Evolutionary conservation across 129 eudicot species (phyloP).

Genomic region (Arctium lappa): DNA sequence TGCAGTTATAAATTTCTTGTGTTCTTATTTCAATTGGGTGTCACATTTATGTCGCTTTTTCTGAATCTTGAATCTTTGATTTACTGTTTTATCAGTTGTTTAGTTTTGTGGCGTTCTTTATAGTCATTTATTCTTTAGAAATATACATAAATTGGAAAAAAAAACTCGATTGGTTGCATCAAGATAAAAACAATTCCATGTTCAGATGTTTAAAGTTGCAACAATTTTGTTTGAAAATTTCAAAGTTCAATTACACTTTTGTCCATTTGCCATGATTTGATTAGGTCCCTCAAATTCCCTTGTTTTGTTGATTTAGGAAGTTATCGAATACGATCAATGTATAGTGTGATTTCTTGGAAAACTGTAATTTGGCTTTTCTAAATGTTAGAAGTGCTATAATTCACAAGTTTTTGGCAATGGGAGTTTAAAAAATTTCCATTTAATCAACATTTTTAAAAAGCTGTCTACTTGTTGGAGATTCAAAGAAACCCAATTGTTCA

Average conservation of each 20-base stretch:
- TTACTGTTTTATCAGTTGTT: neutral
- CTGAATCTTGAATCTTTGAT: neutral
- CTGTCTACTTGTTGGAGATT: neutral
- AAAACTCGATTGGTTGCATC: neutral
- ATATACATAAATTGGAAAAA: neutral
- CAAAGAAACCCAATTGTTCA: too few species aligned
- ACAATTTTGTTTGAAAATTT: neutral
- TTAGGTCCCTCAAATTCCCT: neutral
- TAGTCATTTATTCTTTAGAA: too few species aligned
- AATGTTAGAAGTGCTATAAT: too few species aligned
- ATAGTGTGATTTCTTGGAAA: neutral
- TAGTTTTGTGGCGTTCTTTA: neutral
- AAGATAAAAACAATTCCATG: neutral
- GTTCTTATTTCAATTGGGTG: neutral
- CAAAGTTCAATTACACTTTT: neutral
- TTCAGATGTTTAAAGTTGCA: neutral
- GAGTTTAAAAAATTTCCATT: neutral
- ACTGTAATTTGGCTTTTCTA: neutral
- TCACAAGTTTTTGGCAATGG: neutral
- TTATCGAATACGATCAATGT: neutral
- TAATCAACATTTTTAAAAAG: neutral
- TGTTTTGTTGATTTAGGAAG: neutral
- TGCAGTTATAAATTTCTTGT: neutral
- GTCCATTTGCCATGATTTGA: neutral
- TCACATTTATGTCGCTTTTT: neutral